Conservation (phyloP, 768 basidiomycete species). For the Macrolepiota dolichaula region DNA sequence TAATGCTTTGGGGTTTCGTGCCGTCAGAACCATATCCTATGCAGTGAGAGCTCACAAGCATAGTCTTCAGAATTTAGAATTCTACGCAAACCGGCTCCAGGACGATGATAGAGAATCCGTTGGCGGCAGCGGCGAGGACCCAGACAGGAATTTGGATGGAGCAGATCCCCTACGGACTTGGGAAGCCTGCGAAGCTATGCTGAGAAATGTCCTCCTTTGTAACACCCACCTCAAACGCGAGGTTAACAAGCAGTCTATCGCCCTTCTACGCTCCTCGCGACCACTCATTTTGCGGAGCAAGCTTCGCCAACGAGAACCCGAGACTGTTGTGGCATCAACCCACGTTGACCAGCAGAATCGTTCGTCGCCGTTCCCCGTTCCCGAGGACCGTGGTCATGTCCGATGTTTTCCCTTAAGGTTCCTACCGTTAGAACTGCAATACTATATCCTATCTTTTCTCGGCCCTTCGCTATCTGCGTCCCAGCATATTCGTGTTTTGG, state of each 20-base stretch:
- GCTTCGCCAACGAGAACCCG: not conserved
- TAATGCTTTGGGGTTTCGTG: slow-evolving; percentile 47
- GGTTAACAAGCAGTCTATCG: slow-evolving; percentile 44
- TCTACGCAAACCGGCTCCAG: slow-evolving; percentile 43
- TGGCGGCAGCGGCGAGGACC: slow-evolving; percentile 22
- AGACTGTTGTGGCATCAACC: not conserved
- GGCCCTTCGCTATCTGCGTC: slow-evolving; percentile 53
- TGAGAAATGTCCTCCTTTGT: slow-evolving; percentile 34
- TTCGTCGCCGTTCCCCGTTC: not conserved
- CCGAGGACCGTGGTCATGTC: not conserved
- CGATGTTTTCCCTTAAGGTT: slow-evolving; percentile 28
- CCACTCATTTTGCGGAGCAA: slow-evolving; percentile 41
- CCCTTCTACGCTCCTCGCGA: slow-evolving; percentile 48
- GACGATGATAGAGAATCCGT: slow-evolving; percentile 16
- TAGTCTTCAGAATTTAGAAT: slow-evolving; percentile 42
- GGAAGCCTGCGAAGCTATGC: slow-evolving; percentile 30
- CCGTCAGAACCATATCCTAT: slow-evolving; percentile 40
- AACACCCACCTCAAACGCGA: slow-evolving; percentile 38
- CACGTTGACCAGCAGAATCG: not conserved
- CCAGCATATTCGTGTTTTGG: slow-evolving; percentile 52
- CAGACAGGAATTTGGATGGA: slow-evolving; percentile 16
- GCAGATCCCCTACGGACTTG: slow-evolving; percentile 20
- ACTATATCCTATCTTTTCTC: slow-evolving; percentile 53
- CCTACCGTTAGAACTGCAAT: slow-evolving; percentile 56
- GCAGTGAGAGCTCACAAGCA: slow-evolving; percentile 46